Evolutionary conservation across 495 filamentous ascomycete genomes (phyloP), one percentile per base, ranked within the genome.

Genomic region (Penicillium waksmanii): DNA sequence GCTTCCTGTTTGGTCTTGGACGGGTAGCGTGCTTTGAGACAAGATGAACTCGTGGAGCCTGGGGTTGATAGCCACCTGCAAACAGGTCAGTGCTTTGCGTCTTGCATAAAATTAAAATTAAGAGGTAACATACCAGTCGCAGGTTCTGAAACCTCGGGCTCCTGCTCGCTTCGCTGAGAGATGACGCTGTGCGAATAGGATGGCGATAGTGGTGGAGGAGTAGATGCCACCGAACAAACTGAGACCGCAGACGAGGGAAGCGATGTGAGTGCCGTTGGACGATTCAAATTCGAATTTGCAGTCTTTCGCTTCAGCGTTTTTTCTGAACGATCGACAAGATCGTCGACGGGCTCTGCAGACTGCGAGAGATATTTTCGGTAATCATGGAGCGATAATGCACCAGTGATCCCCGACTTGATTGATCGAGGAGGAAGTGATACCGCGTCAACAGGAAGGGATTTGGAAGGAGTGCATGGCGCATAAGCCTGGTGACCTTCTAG

Each of bases 201-300:
- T 5, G 73, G 77, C 42, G 75, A 77, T 25, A 80, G 56, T 10
- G 78, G 74, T 49, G 77, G 78, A 15, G 77, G 73, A 61, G 70
- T 79, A 1, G 78, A 79, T 18, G 72, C 60, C 34, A 54, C 52
- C 7, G 76, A 78, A 1, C 73, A 74, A 13, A 69, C 62, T 19
- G 74, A 73, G 9, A 58, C 62, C 6, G 72, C 68, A 61, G 60
- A 67, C 6, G 62, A 67, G 35, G 58, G 52, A 10, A 67, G 27
- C 15, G 64, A 63, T 47, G 62, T 47, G 38, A 63, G 48, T 21
- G 57, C 50, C 13, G 63, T 56, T 31, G 66, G 63, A 27, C 69
- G 65, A 50, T 76, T 71, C 46, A 77, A 65, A 66, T 76, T 73
- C 25, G 64, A 55, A 6, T 65, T 72, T 18, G 68, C 73, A 13